Evolutionary conservation across 495 filamentous ascomycete species (phyloP), one percentile per base, ranked within the genome.

Genomic region (Tuber aestivum): DNA sequence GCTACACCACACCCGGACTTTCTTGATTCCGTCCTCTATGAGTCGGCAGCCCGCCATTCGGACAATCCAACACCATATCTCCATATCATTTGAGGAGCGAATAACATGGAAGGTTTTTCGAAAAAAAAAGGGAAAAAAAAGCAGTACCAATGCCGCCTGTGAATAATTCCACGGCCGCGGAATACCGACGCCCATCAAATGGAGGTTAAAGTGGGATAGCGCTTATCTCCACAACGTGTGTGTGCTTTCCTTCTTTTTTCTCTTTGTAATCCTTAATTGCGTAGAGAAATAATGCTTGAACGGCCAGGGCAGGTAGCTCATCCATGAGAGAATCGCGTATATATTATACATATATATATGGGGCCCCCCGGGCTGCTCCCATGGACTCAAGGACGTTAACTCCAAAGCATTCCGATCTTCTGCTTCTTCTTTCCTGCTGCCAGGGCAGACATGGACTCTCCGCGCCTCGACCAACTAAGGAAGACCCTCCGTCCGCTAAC

Each of bases 1-100:
- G 68, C 48, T 78, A 83, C 40, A 83, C 72, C 37, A 86, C 12
- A 78, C 82, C 84, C 78, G 86, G 84, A 70, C 81, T 76, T 44
- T 88, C 90, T 1, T 2, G 12, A 27, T 32, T 65, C 56, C 56
- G 56, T 65, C 18, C 56, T 61, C 10, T 18, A 12, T 14, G 56
- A 65, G 32, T 65, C 20, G 56, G 9, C 9, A 16, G 14, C 18
- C 56, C 12, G 16, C 14, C 27, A 0, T 61, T 5, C 16, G 3
- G 9, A 6, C 23, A n/a, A 61, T 61, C 27, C 14, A 61, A n/a
- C 50, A 18, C 56, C 35, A 23, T 65, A 65, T 65, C 56, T 65
- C 56, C 56, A 35, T 23, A n/a, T 21, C 21, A 10, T 23, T 2
- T 23, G 48, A 50, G 48, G 20, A n/a, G 10, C 10, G 1, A 27